Evolutionary conservation across 371 early-diverging fungal genomes (phyloP).

Genomic region (Lichtheimia corymbifera): DNA sequence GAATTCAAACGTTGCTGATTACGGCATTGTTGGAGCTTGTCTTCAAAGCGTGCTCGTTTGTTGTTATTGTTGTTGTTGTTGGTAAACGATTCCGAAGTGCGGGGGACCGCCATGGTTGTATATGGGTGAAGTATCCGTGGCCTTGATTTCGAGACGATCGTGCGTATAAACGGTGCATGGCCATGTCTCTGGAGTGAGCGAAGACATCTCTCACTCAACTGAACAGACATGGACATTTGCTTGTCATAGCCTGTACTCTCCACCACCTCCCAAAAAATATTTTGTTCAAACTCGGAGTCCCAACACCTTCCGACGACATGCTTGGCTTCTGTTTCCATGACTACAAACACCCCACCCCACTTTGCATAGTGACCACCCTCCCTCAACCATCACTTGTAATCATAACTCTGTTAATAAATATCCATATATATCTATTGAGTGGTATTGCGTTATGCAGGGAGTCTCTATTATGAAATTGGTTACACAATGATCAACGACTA

Average conservation of each 20-base stretch:
- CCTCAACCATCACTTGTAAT: too few relatives aligned
- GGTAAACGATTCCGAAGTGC: not conserved
- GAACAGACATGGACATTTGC: constrained; percentile 33
- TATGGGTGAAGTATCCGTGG: constrained; percentile 4
- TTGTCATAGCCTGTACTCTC: not conserved
- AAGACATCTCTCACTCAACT: constrained; percentile 41
- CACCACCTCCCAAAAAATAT: too few relatives aligned
- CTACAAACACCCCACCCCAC: too few relatives aligned
- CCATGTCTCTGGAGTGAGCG: constrained; percentile 30
- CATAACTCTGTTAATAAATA: too few relatives aligned
- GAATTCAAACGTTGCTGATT: constrained; percentile 1
- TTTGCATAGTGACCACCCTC: too few relatives aligned
- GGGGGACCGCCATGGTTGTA: constrained; percentile 3
- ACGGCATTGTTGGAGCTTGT: constrained; percentile 5
- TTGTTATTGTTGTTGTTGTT: not conserved
- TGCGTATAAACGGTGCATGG: constrained; percentile 6
- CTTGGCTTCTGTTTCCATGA: too few relatives aligned
- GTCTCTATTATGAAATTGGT: too few relatives aligned
- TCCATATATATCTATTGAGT: too few relatives aligned
- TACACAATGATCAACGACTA: too few relatives aligned
- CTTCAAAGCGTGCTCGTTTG: constrained; percentile 5
- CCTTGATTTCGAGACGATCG: not conserved
- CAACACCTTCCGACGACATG: too few relatives aligned
- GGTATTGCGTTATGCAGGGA: too few relatives aligned
- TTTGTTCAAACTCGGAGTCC: too few relatives aligned